Base-by-base conservation (phyloP, 257 asterid species). In the Ophiorrhiza pumila region DNA sequence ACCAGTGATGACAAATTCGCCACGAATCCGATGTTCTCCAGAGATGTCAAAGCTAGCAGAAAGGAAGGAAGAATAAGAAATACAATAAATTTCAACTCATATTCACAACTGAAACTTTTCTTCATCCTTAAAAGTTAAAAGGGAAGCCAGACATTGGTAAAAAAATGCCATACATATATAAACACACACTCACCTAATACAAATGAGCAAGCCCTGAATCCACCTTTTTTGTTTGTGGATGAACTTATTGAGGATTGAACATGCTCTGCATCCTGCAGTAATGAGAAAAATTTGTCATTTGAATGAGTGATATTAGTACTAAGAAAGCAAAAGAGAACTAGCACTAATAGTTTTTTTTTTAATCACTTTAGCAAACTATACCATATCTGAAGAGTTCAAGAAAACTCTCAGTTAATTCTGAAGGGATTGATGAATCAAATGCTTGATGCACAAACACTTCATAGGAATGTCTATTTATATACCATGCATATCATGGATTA, bases 1-100 rank as follows among this genome's bases (percentile, higher is more conserved):
- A 82, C 83, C 86, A 82, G 75, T 22, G 62, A 68, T 15, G 85
- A 82, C 81, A 80, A 75, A 78, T 85, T 85, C 23, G 89, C 86
- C 5, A 82, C 87, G 37, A 85, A 82, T 53, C 85, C 87, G 12
- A 85, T 80, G 68, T 82, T 82, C 71, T 82, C 87, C 76, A 82
- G 42, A 25, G 79, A 22, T 50, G 79, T 84, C 82, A 85, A 27
- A 39, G 64, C 87, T 80, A 73, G 3, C 10, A 80, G 1, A 73
- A n/a, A 68, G 22, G 5, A 27, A 31, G 4, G 34, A 12, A 3
- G 1, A n/a, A 31, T 1, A 2, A 17, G 1, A 13, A 5, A 7
- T 4, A 46, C 27, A 0, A 12, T 5, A 43, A 0, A 7, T n/a
- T n/a, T n/a, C n/a, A n/a, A n/a, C n/a, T n/a, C n/a, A n/a, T n/a